Conservation (phyloP, 768 basidiomycete genomes). For the Floccularia luteovirens region DNA sequence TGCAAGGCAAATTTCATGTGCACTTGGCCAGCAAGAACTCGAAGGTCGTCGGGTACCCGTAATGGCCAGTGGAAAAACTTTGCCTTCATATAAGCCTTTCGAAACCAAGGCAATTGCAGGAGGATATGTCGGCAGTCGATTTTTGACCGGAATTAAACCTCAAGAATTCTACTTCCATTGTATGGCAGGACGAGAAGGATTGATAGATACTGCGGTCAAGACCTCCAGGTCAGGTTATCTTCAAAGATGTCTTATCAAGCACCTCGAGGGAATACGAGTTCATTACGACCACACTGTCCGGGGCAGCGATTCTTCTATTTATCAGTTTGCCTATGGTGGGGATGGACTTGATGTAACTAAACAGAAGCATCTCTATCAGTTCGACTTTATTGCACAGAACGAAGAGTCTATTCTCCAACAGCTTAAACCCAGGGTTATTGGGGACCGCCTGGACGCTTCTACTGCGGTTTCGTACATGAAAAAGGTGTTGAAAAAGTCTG, state of each 20-base stretch:
- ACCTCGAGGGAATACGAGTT: constrained; percentile 91
- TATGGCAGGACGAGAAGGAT: constrained; percentile 98
- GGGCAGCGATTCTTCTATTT: constrained; percentile 86
- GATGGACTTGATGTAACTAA: constrained; percentile 95
- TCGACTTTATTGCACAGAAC: constrained; percentile 91
- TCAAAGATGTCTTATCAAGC: constrained; percentile 97
- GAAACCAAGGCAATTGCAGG: constrained; percentile 98
- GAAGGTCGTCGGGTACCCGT: constrained; percentile 98
- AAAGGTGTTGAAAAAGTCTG: constrained; percentile 73
- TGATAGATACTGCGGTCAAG: constrained; percentile 99
- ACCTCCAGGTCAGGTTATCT: constrained; percentile 97
- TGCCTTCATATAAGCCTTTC: constrained; percentile 94
- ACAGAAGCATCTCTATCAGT: constrained; percentile 91
- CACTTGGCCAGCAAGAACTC: constrained; percentile 93
- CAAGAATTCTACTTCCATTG: constrained; percentile 99
- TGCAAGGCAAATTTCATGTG: constrained; percentile 96
- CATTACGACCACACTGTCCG: constrained; percentile 99
- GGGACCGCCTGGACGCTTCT: constrained; percentile 53
- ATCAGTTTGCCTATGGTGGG: constrained; percentile 96
- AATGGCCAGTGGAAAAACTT: constrained; percentile 98
- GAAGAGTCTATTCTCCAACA: constrained; percentile 69
- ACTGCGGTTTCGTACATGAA: constrained; percentile 80
- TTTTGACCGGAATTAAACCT: constrained; percentile 95
- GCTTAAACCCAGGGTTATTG: constrained; percentile 53
- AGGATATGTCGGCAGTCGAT: constrained; percentile 96